phyloP scores from a whole-genome alignment of 257 asterid genomes.

The Penstemon barbatus region DNA sequence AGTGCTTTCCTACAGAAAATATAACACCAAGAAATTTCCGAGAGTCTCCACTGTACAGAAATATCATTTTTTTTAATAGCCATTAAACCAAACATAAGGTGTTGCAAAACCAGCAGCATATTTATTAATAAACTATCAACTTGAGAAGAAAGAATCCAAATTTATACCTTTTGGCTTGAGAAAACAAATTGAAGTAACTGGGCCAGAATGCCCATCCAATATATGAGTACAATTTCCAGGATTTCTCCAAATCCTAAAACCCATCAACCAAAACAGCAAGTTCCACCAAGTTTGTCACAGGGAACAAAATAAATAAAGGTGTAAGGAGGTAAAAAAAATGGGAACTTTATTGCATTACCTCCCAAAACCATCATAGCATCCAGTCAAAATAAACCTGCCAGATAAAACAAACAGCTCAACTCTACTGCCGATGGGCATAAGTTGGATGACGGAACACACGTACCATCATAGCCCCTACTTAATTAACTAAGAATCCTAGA shows the following conservation, averaged over 20 bases:
- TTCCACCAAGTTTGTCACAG: constrained; percentile 9
- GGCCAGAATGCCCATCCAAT: constrained; percentile 84
- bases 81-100: background rate
- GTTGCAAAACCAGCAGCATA: background rate
- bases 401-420: constrained; percentile 31
- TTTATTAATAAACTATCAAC: background rate
- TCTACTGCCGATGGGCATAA: background rate
- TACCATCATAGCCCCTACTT: background rate
- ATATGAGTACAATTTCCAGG: constrained; percentile 78
- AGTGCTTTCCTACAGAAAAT: background rate
- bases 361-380: constrained; percentile 93
- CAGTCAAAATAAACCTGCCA: constrained; percentile 80
- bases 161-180: constrained; percentile 59
- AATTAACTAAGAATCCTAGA: constrained; percentile 1
- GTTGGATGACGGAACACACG: background rate
- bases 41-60: background rate
- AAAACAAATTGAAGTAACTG: constrained; percentile 75
- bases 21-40: constrained; percentile 1
- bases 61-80: background rate
- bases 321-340: background rate
- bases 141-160: background rate
- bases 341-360: constrained; percentile 48
- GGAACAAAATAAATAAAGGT: constrained; percentile 3
- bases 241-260: constrained; percentile 79
- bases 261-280: constrained; percentile 22